These are phyloP conservation scores for Martensiomyces pterosporus DNA, from an alignment of 192 early-diverging fungal genomes.

Conservation along the genomic window DNA sequence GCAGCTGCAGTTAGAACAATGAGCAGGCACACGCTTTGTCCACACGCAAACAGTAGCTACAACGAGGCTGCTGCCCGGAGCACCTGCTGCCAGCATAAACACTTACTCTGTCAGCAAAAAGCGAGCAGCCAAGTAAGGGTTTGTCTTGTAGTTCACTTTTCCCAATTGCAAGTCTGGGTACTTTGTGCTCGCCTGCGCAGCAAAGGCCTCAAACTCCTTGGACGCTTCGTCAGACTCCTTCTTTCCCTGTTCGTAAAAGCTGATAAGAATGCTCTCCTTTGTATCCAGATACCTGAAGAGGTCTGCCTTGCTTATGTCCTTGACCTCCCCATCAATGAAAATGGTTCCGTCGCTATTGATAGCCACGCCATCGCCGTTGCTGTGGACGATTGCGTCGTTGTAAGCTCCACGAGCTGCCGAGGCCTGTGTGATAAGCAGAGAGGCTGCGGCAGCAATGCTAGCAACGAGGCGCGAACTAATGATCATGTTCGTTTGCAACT, in stretches of 20 bases:
- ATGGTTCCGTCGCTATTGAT: not conserved
- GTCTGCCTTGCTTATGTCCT: conserved; percentile 16
- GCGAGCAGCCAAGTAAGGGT: conserved; percentile 42
- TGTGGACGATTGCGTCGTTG: too few species aligned
- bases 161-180: conserved; percentile 26
- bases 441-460: not conserved
- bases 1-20: too few species aligned
- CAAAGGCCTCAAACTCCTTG: conserved; percentile 16
- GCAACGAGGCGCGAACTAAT: not conserved
- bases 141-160: conserved; percentile 29
- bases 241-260: conserved; percentile 17
- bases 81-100: not conserved
- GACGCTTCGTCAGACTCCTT: conserved; percentile 19
- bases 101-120: conserved; percentile 32
- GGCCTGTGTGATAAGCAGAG: not conserved
- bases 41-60: not conserved
- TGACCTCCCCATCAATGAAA: not conserved
- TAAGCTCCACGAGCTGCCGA: not conserved
- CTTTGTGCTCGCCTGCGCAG: conserved; percentile 4
- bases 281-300: conserved; percentile 18
- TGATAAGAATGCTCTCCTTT: conserved; percentile 21
- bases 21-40: too few species aligned
- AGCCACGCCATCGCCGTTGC: not conserved
- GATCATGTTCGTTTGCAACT: not conserved
- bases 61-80: not conserved